Evolutionary conservation across 106 monocot genomes (phyloP), one percentile per base, ranked within the genome.

Genomic region (Xerophyta viscosa): DNA sequence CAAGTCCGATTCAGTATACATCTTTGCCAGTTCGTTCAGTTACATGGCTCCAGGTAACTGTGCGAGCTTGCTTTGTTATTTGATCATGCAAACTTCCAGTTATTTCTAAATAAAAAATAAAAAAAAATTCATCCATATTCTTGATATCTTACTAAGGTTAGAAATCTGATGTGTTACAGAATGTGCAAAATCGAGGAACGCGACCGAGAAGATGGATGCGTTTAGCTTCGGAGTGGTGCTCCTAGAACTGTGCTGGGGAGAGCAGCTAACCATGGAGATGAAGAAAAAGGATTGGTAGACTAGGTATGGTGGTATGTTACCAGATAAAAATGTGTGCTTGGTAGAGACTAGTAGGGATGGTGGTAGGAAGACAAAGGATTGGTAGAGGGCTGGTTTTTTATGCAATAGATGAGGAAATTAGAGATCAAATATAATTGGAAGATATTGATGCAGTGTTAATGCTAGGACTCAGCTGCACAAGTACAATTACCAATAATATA

Each of bases 1-100:
- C 2, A 88, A 88, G 27, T 60, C 76, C 2, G 76, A 68, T 9
- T 62, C 57, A 1, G 67, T 77, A 2, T 74, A 80, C 1, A 48
- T 54, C 0, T 24, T 87, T 0, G 80, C 71, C 0, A 83, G 88
- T 0, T 72, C 93, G 0, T 78, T 77, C 19, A 81, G 93, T 0
- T 94, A 94, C 63, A 84, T 88, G 66, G 83, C 93, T 21, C 93
- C 93, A 27, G 90, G 86, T 81, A 31, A 69, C 7, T 6, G 11
- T 6, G 57, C 2, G 10, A 27, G 2, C 2, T 31, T 61, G 11
- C 31, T 47, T n/a, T 13, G 9, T 10, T 10, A 10, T 10, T 33
- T 33, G 33, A 10, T 33, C 33, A 33, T 33, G 33, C 33, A 6
- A 33, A 33, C 33, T 5, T 5, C 33, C 7, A 5, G 33, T 6